phyloP scores from a whole-genome alignment of 371 early-diverging fungal species.

The Mucor sp. region DNA sequence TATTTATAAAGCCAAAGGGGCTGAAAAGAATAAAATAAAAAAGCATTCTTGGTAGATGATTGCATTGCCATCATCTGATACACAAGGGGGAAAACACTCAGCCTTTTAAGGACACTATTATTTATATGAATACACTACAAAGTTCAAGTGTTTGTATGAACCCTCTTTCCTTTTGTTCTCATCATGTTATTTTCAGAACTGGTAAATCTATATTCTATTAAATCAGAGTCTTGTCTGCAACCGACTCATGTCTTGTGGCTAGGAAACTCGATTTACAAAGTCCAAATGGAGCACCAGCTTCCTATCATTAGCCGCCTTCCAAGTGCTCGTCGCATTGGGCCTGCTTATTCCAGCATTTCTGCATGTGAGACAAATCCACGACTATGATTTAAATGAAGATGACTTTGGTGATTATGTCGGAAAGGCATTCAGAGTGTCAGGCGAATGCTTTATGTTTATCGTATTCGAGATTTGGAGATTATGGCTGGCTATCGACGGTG shows the following conservation, averaged over 20 bases:
- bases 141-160: neutral
- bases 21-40: neutral
- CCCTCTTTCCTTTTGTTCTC: neutral
- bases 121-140: neutral
- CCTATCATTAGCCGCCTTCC: neutral
- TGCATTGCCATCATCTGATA: neutral
- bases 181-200: neutral
- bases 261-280: neutral
- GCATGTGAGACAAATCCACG: neutral
- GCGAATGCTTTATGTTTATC: slow-evolving; percentile 7
- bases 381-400: neutral
- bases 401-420: neutral
- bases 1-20: neutral
- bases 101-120: neutral
- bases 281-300: neutral
- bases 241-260: neutral
- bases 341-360: neutral
- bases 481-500: slow-evolving; percentile 13
- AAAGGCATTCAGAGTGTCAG: slow-evolving; percentile 2
- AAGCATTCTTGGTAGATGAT: neutral
- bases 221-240: neutral
- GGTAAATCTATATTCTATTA: neutral
- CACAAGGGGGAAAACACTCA: neutral
- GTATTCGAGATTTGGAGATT: slow-evolving; percentile 8
- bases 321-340: neutral